These are phyloP conservation scores for Globisporangium recalcitrans DNA, from an alignment of 352 stramenopile genomes.

Conservation along the genomic window DNA sequence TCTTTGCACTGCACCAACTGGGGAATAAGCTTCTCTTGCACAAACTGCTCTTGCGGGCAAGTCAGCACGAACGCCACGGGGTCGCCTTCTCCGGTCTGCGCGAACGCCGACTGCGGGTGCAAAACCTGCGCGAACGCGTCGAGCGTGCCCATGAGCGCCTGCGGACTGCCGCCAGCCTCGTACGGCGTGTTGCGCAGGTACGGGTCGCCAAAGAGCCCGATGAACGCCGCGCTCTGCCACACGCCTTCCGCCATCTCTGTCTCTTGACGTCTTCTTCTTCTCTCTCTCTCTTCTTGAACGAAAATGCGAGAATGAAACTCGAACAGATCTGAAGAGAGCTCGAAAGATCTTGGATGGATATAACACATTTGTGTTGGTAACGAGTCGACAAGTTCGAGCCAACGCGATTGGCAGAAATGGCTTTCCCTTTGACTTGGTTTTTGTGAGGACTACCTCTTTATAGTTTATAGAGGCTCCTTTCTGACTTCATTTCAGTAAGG, in stretches of 20 bases:
- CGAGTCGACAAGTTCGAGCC: too few species aligned
- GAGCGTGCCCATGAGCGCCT: constrained; percentile 53
- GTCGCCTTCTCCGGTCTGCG: constrained; percentile 17
- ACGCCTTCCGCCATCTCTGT: constrained; percentile 25
- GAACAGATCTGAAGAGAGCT: too few species aligned
- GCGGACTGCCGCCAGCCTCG: constrained; percentile 63
- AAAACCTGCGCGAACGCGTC: constrained; percentile 37
- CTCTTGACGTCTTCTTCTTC: not conserved
- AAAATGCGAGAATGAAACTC: constrained; percentile 1
- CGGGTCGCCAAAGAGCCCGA: constrained; percentile 78
- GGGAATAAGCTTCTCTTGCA: constrained; percentile 42
- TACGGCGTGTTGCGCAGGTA: constrained; percentile 74
- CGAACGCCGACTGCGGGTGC: constrained; percentile 19
- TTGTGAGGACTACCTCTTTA: too few species aligned
- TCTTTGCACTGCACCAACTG: constrained; percentile 47
- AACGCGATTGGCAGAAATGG: too few species aligned
- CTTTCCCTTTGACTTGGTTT: too few species aligned
- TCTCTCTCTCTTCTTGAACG: not conserved
- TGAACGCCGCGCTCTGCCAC: constrained; percentile 60
- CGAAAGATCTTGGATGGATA: too few species aligned
- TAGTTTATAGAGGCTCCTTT: too few species aligned
- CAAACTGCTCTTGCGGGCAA: constrained; percentile 40
- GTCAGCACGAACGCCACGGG: constrained; percentile 47
- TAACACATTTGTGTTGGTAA: too few species aligned
- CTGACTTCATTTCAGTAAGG: too few species aligned